These are phyloP conservation scores for Flueggea neowawraea DNA, from an alignment of 441 rosid species.

Conservation along the genomic window DNA sequence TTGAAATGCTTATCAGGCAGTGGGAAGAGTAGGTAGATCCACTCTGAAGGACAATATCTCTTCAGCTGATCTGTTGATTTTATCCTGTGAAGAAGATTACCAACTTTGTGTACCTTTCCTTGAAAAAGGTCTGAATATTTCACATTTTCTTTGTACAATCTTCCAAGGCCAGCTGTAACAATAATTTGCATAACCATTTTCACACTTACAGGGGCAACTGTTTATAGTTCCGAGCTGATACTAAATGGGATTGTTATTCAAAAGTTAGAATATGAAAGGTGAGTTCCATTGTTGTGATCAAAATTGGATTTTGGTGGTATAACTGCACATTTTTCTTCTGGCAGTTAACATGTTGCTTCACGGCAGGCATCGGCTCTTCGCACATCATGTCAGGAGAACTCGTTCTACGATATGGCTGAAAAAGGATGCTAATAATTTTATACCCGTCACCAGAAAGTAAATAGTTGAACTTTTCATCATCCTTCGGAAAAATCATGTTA, in stretches of 20 bases:
- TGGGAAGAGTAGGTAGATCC: constrained; percentile 61
- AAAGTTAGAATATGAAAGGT: constrained; percentile 83
- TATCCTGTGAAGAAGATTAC: constrained; percentile 80
- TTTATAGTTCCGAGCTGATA: constrained; percentile 78
- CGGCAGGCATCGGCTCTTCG: constrained; percentile 74
- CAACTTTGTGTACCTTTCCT: constrained; percentile 51
- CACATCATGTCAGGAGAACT: constrained; percentile 66
- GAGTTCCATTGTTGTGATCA: neutral
- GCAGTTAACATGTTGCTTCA: constrained; percentile 4
- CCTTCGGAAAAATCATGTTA: neutral
- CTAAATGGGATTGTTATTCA: constrained; percentile 83
- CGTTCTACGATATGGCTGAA: constrained; percentile 60
- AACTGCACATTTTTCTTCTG: neutral
- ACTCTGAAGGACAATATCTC: constrained; percentile 42
- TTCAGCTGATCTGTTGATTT: constrained; percentile 55
- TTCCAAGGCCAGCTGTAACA: neutral
- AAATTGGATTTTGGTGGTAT: neutral
- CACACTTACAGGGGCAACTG: constrained; percentile 52
- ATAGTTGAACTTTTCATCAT: neutral
- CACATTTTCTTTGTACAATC: constrained; percentile 1
- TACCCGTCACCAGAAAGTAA: constrained; percentile 27
- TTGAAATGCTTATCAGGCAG: constrained; percentile 43
- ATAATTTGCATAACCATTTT: neutral
- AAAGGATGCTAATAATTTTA: constrained; percentile 28
- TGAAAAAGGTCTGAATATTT: constrained; percentile 49